Base-by-base conservation (phyloP, 164 flowering plant genomes). In the grape (Vitis vinifera) region DNA sequence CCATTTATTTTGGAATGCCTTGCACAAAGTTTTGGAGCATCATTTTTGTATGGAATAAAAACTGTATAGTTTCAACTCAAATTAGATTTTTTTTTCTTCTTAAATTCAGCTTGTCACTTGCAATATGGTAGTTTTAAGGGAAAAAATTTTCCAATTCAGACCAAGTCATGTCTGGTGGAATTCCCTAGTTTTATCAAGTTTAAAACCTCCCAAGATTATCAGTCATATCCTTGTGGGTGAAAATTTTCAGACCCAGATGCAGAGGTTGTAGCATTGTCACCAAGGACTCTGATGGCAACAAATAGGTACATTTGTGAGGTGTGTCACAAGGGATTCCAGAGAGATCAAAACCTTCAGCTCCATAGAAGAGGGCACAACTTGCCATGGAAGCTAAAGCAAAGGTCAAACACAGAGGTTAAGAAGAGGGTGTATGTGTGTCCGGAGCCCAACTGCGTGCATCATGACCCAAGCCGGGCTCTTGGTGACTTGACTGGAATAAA, bases 311-410 rank as follows among this genome's bases (percentile, higher is more conserved):
- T 72, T 1, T 77, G 79, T 30, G 79, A 77, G 55, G 76, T 77
- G 67, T 77, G 79, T 29, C 73, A 72, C 44, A 72, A 77, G 65
- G 76, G 79, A n/a, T 77, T 77, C 55, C 76, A 72, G 65, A 68
- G 79, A 62, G 79, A 77, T 51, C 79, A 77, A 62, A 77, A 77
- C 63, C 76, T 77, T 53, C 79, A 77, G 67, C 76, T 73, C 5
- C 79, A 77, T 63, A 68, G 79, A 53, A 72, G 76, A 65, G 73
- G 76, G 11, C 79, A 77, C 51, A 77, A 73, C 67, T 55, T 77
- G 70, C 79, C 79, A 47, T 77, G 76, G 79, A 77, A 77, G 62
- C 73, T 77, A 31, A 76, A 72, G 59, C 79, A 76, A 65, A 72
- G 73, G 51, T 57, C 76, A 27, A 72, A 1, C 66, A 59, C 69